phyloP scores from a whole-genome alignment of 208 protist species.

The Endotrypanum monterogeii region DNA sequence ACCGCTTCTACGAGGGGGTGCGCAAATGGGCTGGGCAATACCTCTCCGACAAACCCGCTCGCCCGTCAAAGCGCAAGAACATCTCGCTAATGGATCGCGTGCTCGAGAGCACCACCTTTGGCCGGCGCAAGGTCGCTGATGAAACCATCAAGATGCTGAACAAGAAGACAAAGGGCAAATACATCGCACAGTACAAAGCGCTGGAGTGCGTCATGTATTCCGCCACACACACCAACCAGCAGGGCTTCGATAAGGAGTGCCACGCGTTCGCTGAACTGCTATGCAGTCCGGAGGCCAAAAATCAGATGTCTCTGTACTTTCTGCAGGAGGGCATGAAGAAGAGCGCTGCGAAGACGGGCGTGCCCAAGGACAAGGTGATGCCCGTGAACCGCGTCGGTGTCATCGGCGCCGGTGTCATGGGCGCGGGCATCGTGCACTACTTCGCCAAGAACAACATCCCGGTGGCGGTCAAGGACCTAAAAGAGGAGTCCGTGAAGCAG shows the following conservation, averaged over 20 bases:
- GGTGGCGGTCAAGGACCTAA: slow-evolving; percentile 77
- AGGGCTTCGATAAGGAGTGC: slow-evolving; percentile 68
- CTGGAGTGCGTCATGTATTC: slow-evolving; percentile 88
- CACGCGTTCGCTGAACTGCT: slow-evolving; percentile 81
- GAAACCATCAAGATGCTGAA: slow-evolving; percentile 70
- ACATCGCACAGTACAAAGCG: slow-evolving; percentile 94
- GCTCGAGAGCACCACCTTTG: slow-evolving; percentile 63
- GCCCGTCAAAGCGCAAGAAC: slow-evolving; percentile 48
- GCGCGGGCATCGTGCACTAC: slow-evolving; percentile 84
- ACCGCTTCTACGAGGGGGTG: slow-evolving; percentile 75
- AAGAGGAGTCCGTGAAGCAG: slow-evolving; percentile 67
- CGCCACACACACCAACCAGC: slow-evolving; percentile 52
- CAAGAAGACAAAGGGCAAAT: slow-evolving; percentile 93
- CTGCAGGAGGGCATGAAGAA: slow-evolving; percentile 90
- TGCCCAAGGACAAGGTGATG: slow-evolving; percentile 63
- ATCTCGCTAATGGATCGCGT: slow-evolving; percentile 53
- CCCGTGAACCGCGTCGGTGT: slow-evolving; percentile 55
- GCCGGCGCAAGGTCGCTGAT: slow-evolving; percentile 53
- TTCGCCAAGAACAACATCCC: slow-evolving; percentile 75
- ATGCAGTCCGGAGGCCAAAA: slow-evolving; percentile 84
- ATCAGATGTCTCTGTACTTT: slow-evolving; percentile 92
- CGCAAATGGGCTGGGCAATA: slow-evolving; percentile 58
- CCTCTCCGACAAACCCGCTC: slow-evolving; percentile 58
- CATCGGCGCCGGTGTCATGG: slow-evolving; percentile 89
- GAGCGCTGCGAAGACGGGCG: slow-evolving; percentile 75